Percentiles rank a stretch among this genome's conserved stretches.
Conservation (phyloP, 805 yeast species). For the Candida quercuum region DNA sequence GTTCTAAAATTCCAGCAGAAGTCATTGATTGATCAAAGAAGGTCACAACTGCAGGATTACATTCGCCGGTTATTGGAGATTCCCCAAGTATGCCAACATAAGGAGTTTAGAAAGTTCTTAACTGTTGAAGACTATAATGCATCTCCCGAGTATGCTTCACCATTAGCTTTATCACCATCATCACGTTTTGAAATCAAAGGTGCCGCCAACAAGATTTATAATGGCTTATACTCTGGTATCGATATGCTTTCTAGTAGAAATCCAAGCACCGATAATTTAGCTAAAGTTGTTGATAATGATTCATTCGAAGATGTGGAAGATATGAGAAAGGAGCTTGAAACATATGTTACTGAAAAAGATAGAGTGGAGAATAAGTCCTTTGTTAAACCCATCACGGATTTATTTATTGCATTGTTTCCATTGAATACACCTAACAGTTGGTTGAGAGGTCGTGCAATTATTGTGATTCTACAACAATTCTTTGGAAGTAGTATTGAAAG, state of each 20-base stretch:
- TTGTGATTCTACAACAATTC: constrained; percentile 77
- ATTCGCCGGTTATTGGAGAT: constrained; percentile 49
- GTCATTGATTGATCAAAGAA: constrained; percentile 59
- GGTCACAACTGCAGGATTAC: constrained; percentile 55
- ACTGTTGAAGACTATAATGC: constrained; percentile 34
- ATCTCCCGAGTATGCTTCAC: background rate
- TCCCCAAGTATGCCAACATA: constrained; percentile 69
- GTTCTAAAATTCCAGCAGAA: constrained; percentile 68
- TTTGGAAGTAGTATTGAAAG: constrained; percentile 86
- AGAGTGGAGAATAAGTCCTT: constrained; percentile 38
- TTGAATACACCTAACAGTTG: constrained; percentile 61
- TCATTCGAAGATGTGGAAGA: constrained; percentile 30
- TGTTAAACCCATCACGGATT: constrained; percentile 77
- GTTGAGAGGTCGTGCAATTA: constrained; percentile 80
- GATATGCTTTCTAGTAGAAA: constrained; percentile 9
- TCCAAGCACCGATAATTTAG: constrained; percentile 13
- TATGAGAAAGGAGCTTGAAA: constrained; percentile 50
- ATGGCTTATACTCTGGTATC: constrained; percentile 14
- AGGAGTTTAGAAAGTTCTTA: constrained; percentile 67
- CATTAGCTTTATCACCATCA: constrained; percentile 3
- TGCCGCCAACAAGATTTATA: constrained; percentile 18
- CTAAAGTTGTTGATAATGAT: constrained; percentile 4
- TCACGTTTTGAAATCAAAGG: constrained; percentile 11
- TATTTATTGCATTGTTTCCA: constrained; percentile 65
- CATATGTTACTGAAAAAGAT: constrained; percentile 24